These are phyloP conservation scores for Pythium brachiatum DNA, from an alignment of 352 stramenopile genomes.

Conservation along the genomic window DNA sequence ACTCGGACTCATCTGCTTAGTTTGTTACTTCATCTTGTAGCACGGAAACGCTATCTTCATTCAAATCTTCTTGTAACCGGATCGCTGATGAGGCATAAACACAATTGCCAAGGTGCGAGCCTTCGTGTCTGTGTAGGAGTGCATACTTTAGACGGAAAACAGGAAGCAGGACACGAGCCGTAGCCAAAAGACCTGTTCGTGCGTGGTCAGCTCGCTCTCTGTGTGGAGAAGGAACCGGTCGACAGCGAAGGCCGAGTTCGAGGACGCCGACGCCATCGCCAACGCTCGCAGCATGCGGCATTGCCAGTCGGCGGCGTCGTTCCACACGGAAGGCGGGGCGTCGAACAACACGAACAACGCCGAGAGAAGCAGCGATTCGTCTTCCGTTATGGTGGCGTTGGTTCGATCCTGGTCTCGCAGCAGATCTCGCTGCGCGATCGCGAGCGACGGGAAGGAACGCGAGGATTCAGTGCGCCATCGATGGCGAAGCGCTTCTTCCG, in stretches of 20 bases:
- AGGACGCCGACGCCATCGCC: constrained; percentile 2
- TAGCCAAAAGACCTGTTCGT: constrained; percentile 27
- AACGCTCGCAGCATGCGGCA: constrained; percentile 18
- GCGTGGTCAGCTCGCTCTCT: constrained; percentile 7
- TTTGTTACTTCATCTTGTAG: too few species aligned
- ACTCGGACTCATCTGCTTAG: too few species aligned
- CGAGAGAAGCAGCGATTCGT: constrained; percentile 19
- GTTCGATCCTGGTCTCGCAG: constrained; percentile 3
- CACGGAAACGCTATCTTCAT: too few species aligned
- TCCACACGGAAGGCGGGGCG: constrained; percentile 16
- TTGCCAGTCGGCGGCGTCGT: constrained; percentile 14
- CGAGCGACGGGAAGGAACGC: constrained; percentile 16
- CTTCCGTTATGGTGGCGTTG: neutral
- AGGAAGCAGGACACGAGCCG: constrained; percentile 26
- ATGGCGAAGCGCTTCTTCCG: constrained; percentile 20
- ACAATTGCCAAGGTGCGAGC: too few species aligned
- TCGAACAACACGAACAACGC: constrained; percentile 26
- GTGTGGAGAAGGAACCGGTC: constrained; percentile 19
- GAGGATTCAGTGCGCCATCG: constrained; percentile 18
- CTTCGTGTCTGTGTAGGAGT: too few species aligned
- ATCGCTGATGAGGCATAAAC: too few species aligned
- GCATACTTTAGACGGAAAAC: constrained; percentile 26
- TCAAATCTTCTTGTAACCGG: too few species aligned
- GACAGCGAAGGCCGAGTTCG: constrained; percentile 11
- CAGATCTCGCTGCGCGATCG: constrained; percentile 15